Percentiles rank a stretch among this genome's conserved stretches.
These are phyloP conservation scores for Extremus antarcticus DNA, from an alignment of 495 filamentous ascomycete species.

Conservation along the genomic window DNA sequence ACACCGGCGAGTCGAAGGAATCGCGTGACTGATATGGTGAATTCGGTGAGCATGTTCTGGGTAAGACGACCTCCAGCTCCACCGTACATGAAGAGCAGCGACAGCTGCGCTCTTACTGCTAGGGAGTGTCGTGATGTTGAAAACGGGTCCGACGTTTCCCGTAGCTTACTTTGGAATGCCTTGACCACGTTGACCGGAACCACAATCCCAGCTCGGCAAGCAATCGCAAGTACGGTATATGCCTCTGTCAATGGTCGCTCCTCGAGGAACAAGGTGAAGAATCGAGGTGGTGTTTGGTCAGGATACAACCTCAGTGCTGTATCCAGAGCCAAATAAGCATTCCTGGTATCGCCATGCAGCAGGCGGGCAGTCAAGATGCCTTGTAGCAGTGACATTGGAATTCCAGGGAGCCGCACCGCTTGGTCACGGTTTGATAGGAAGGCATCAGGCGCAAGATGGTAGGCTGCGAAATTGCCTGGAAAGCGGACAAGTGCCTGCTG, in stretches of 20 bases:
- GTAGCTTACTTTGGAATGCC: background rate
- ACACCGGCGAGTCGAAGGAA: constrained; percentile 2
- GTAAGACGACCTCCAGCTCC: constrained; percentile 7
- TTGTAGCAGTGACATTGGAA: constrained; percentile 35
- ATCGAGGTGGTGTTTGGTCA: constrained; percentile 25
- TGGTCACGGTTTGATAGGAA: constrained; percentile 26
- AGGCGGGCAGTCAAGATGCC: constrained; percentile 39
- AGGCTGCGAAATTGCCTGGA: constrained; percentile 30
- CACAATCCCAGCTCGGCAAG: constrained; percentile 35
- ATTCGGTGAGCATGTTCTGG: constrained; percentile 15
- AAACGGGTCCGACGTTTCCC: background rate
- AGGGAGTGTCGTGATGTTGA: background rate
- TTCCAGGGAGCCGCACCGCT: constrained; percentile 21
- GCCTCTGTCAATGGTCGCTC: constrained; percentile 36
- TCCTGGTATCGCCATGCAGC: constrained; percentile 33
- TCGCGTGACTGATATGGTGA: constrained; percentile 8
- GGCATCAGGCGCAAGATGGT: constrained; percentile 33
- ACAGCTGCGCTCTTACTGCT: constrained; percentile 8
- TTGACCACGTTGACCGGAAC: background rate
- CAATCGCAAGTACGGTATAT: constrained; percentile 36
- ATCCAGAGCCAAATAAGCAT: constrained; percentile 39
- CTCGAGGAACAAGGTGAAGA: constrained; percentile 37
- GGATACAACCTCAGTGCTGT: constrained; percentile 37
- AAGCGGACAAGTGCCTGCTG: constrained; percentile 32
- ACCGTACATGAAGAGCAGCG: constrained; percentile 6